Evolutionary conservation across 495 filamentous ascomycete genomes (phyloP).

Genomic region (Penicillium silybi): DNA sequence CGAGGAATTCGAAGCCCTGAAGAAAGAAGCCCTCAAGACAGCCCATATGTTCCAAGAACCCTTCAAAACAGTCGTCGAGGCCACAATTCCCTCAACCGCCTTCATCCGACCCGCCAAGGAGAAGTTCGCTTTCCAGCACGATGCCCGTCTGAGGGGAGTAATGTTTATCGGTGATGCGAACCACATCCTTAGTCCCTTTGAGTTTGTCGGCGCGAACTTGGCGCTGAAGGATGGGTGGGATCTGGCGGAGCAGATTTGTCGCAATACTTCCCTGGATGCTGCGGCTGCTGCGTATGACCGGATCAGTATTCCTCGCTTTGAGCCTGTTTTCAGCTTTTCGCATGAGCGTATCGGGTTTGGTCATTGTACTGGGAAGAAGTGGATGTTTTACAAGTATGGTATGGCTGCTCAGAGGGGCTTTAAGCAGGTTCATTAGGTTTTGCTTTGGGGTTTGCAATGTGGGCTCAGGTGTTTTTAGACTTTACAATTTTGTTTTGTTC

Average conservation of each 20-base stretch:
- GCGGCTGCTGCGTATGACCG: conserved; percentile 3
- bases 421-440: conserved; percentile 2
- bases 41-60: conserved; percentile 11
- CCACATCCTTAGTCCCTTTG: conserved; percentile 9
- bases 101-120: conserved; percentile 12
- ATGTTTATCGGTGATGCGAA: conserved; percentile 13
- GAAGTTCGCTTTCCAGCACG: conserved; percentile 5
- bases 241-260: conserved; percentile 9
- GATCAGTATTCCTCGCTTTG: conserved; percentile 5
- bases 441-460: background rate
- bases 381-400: conserved; percentile 11
- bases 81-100: background rate
- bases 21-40: conserved; percentile 3
- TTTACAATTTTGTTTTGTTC: too few relatives aligned
- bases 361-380: conserved; percentile 4
- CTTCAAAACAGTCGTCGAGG: conserved; percentile 6
- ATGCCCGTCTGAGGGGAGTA: background rate
- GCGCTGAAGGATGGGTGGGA: conserved; percentile 11
- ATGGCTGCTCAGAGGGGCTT: conserved; percentile 9
- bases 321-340: conserved; percentile 5
- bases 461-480: background rate
- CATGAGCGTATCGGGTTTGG: conserved; percentile 7
- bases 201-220: conserved; percentile 5
- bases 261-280: background rate
- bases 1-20: background rate